Conservation (phyloP, 352 stramenopile genomes). For the Globisporangium recalcitrans region DNA sequence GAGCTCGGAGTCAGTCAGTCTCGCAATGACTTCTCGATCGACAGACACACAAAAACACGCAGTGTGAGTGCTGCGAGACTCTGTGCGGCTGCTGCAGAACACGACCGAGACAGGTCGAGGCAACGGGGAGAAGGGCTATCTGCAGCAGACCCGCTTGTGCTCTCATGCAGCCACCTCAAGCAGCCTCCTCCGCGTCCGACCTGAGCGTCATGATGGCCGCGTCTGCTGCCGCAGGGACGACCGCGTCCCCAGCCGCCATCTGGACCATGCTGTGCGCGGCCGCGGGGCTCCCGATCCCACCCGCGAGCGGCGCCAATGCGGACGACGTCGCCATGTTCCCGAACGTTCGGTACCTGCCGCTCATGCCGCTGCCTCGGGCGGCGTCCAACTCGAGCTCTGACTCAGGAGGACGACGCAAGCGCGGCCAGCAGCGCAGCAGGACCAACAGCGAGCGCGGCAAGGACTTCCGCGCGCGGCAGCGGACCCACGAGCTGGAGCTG, state of each 20-base stretch:
- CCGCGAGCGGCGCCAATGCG: not conserved
- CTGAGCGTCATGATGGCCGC: not conserved
- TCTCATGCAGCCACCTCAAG: not conserved
- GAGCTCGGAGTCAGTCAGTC: no score
- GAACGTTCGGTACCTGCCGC: slow-evolving; percentile 6
- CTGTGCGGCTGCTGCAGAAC: not conserved
- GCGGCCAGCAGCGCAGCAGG: not conserved
- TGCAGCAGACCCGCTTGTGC: not conserved
- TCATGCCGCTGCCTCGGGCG: not conserved
- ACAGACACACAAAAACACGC: not conserved
- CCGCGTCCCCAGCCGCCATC: not conserved
- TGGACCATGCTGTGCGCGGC: not conserved
- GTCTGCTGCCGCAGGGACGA: not conserved
- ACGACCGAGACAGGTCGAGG: not conserved
- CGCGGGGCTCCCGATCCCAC: not conserved
- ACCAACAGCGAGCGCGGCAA: slow-evolving; percentile 12
- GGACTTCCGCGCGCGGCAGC: slow-evolving; percentile 2
- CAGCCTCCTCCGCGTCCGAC: not conserved
- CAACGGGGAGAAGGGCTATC: not conserved
- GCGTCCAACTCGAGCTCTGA: not conserved
- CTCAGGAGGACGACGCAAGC: not conserved
- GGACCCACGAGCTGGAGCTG: not conserved
- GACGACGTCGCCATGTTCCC: no score
- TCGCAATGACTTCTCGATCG: no score
- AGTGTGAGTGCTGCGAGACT: not conserved